Evolutionary conservation across 1,284 basidiomycete genomes (phyloP).

Genomic region (Fomitopsis palustris): DNA sequence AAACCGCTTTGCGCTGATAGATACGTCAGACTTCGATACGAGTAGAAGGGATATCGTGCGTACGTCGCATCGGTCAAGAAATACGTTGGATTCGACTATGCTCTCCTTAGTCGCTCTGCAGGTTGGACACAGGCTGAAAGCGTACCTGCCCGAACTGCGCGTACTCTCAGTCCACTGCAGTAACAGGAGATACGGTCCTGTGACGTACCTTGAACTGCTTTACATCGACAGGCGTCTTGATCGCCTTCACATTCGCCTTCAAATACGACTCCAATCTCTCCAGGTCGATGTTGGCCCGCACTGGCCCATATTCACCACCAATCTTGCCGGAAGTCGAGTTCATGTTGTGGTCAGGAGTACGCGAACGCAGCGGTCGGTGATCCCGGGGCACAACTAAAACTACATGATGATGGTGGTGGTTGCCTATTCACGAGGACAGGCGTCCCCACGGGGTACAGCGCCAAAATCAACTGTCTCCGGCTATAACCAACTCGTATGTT

Average conservation of each 20-base stretch:
- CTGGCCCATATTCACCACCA: conserved; percentile 70
- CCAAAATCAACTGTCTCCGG: not conserved
- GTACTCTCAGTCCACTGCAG: not conserved
- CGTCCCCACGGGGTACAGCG: not conserved
- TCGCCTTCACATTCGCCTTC: conserved; percentile 46
- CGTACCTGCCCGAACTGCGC: conserved; percentile 75
- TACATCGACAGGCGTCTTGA: conserved; percentile 69
- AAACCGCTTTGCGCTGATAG: conserved; percentile 54
- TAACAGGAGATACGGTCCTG: not conserved
- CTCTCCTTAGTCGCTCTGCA: not conserved
- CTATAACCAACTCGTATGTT: too few relatives aligned
- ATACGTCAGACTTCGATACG: not conserved
- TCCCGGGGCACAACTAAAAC: not conserved
- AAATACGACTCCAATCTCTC: conserved; percentile 71
- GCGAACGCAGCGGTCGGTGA: not conserved
- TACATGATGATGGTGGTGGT: not conserved
- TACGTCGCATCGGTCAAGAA: conserved; percentile 77
- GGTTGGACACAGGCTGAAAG: not conserved
- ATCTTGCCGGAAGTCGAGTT: conserved; percentile 35
- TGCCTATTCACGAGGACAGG: not conserved
- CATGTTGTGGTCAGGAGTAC: not conserved
- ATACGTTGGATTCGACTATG: conserved; percentile 92
- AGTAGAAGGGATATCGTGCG: conserved; percentile 13
- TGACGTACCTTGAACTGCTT: conserved; percentile 85
- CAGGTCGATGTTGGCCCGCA: conserved; percentile 72